Conservation (phyloP, 2,329 filamentous ascomycete genomes). For the Penicillium crustosum region DNA sequence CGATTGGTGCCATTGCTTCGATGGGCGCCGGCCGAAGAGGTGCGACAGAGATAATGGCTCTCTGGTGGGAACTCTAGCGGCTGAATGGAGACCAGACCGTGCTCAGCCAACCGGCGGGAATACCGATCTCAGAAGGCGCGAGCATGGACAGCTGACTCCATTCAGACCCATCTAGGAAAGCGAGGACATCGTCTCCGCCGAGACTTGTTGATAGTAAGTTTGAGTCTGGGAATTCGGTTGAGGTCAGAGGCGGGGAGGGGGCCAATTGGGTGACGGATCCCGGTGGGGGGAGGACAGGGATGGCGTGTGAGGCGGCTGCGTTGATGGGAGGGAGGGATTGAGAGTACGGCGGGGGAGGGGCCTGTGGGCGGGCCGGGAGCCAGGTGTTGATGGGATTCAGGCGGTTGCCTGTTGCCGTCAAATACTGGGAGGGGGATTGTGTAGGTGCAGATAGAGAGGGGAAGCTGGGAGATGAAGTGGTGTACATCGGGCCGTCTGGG, state of each 20-base stretch:
- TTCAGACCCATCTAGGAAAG: constrained; percentile 39
- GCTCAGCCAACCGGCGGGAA: constrained; percentile 39
- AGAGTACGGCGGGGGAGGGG: constrained; percentile 36
- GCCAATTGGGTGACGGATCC: constrained; percentile 33
- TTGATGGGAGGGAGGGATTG: constrained; percentile 43
- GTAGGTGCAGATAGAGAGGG: constrained; percentile 32
- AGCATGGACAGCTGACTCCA: constrained; percentile 30
- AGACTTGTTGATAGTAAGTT: constrained; percentile 35
- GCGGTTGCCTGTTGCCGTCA: constrained; percentile 32
- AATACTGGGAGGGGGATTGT: constrained; percentile 31
- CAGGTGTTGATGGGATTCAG: constrained; percentile 44
- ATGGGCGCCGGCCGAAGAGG: not conserved
- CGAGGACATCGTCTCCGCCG: constrained; percentile 40
- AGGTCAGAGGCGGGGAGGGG: constrained; percentile 34
- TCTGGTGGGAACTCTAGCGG: constrained; percentile 18
- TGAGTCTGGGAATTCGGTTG: constrained; percentile 27
- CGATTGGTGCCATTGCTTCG: not conserved
- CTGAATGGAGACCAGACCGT: constrained; percentile 36
- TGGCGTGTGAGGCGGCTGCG: constrained; percentile 31
- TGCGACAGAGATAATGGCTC: not conserved
- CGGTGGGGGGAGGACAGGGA: constrained; percentile 39
- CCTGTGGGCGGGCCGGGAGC: constrained; percentile 34
- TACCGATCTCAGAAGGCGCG: constrained; percentile 33
- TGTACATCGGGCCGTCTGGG: constrained; percentile 31
- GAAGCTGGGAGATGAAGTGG: constrained; percentile 34